Conservation (phyloP, 1,139 yeast genomes). For the Arxiozyma slooffiae region DNA sequence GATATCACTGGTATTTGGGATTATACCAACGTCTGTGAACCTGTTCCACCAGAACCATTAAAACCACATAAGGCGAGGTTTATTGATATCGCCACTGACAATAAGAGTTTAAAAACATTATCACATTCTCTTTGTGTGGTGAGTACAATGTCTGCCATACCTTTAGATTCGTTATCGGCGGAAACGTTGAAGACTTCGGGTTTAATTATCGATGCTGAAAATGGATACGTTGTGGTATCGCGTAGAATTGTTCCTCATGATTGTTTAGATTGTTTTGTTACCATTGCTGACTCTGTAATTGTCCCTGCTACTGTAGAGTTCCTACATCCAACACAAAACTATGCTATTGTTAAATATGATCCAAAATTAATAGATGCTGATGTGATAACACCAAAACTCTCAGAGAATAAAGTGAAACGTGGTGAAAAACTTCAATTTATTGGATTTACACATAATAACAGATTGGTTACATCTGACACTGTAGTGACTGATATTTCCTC, state of each 20-base stretch:
- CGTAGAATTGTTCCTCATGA: constrained; percentile 78
- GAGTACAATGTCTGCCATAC: constrained; percentile 52
- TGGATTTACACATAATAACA: constrained; percentile 65
- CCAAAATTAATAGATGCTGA: constrained; percentile 59
- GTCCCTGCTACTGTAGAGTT: constrained; percentile 75
- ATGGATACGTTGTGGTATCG: constrained; percentile 73
- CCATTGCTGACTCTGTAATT: constrained; percentile 78
- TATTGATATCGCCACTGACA: constrained; percentile 57
- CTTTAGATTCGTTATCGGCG: constrained; percentile 65
- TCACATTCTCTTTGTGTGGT: constrained; percentile 60
- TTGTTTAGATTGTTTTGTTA: constrained; percentile 64
- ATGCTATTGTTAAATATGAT: constrained; percentile 76
- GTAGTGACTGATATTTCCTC: constrained; percentile 69
- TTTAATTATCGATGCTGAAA: constrained; percentile 65
- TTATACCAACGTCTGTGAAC: constrained; percentile 56
- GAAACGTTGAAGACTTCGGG: constrained; percentile 62
- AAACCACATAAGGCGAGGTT: constrained; percentile 58
- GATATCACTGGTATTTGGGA: constrained; percentile 87
- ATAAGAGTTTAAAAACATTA: constrained; percentile 46
- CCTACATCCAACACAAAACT: constrained; percentile 81
- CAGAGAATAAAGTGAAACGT: constrained; percentile 50
- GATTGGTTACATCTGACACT: constrained; percentile 68
- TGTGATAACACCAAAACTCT: constrained; percentile 53
- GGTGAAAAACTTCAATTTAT: constrained; percentile 70
- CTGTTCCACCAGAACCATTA: constrained; percentile 44